Conservation (phyloP, 257 asterid genomes). For the Salvia miltiorrhiza region DNA sequence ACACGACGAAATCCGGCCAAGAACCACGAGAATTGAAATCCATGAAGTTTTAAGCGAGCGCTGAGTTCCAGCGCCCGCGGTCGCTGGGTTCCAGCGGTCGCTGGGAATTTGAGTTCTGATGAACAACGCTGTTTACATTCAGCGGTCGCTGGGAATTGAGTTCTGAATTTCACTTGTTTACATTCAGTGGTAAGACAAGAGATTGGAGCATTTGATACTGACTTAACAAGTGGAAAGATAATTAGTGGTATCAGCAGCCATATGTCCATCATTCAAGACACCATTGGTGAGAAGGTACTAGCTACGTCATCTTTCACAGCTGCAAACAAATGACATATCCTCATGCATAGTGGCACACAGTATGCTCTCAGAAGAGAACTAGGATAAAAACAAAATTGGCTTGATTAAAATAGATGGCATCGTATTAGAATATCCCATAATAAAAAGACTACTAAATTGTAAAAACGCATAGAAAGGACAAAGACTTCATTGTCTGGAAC, state of each 20-base stretch:
- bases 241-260: constrained; percentile 66
- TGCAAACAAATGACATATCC: background rate
- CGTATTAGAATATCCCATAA: background rate
- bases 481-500: background rate
- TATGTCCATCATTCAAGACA: constrained; percentile 73
- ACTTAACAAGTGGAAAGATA: constrained; percentile 63
- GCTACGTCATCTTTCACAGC: background rate
- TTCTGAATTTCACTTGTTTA: no score
- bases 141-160: no score
- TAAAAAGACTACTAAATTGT: background rate
- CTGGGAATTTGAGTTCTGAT: no score
- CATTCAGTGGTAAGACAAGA: no score
- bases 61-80: no score
- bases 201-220: constrained; percentile 73
- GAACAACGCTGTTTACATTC: no score
- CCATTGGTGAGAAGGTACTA: constrained; percentile 82
- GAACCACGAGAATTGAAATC: no score
- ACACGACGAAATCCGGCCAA: no score
- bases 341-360: background rate
- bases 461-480: background rate
- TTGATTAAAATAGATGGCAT: background rate
- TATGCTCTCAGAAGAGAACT: background rate
- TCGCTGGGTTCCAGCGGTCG: no score
- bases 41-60: no score
- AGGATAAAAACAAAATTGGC: background rate